Evolutionary conservation across 148 eudicot species (phyloP).

Genomic region (Linanthus parryae): DNA sequence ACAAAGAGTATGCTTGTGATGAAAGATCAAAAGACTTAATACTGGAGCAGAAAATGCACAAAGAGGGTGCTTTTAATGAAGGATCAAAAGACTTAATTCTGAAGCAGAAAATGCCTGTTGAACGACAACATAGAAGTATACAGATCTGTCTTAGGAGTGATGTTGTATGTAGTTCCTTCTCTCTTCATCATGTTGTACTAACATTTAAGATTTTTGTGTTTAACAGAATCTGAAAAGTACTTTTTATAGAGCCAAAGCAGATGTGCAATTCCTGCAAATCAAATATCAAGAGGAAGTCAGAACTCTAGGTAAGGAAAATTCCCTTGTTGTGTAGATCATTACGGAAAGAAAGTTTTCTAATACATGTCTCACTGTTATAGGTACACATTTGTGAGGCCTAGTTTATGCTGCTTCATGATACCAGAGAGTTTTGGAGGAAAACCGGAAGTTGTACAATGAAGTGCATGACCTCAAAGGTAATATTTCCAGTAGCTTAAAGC

Average conservation of each 20-base stretch:
- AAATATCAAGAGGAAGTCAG: conserved; percentile 62
- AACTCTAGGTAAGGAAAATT: conserved; percentile 46
- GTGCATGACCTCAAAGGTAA: conserved; percentile 94
- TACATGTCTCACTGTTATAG: conserved; percentile 21
- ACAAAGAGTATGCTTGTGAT: conserved; percentile 11
- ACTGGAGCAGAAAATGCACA: conserved; percentile 22
- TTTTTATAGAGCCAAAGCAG: conserved; percentile 53
- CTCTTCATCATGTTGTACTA: background rate
- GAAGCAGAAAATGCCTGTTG: conserved; percentile 35
- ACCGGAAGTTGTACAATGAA: conserved; percentile 82
- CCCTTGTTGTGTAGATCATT: background rate
- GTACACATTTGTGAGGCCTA: conserved; percentile 51
- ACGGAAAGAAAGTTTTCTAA: background rate
- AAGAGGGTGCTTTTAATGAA: too few species aligned
- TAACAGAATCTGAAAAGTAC: conserved; percentile 53
- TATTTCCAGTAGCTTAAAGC: background rate
- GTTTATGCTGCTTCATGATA: conserved; percentile 81
- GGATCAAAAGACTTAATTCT: conserved; percentile 1
- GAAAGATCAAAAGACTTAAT: conserved; percentile 7
- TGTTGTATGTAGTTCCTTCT: background rate
- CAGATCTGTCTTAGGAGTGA: conserved; percentile 32
- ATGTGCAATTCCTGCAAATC: conserved; percentile 46
- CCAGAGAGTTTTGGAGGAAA: conserved; percentile 80
- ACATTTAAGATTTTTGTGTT: background rate
- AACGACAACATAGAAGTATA: conserved; percentile 44